Base-by-base conservation (phyloP, 768 basidiomycete species). In the Amanita pseudoporphyria region DNA sequence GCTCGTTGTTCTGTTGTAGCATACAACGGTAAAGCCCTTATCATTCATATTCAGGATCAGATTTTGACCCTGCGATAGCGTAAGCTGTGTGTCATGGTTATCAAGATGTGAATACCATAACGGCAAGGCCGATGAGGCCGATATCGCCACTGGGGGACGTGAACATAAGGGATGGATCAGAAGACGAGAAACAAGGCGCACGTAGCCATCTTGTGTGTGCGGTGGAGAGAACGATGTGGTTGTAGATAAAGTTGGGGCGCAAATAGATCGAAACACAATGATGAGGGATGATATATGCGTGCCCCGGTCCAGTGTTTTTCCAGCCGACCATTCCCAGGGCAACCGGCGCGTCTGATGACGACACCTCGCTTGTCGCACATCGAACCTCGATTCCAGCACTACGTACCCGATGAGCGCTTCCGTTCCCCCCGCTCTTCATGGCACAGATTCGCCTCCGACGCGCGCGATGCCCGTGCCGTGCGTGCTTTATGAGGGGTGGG, bases 1-100 rank as follows among this genome's bases (percentile, higher is more conserved):
- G 71, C 81, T 83, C 54, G 84, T 87, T 37, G 96, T 98, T 60
- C 96, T 87, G 78, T 99, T 99, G 73, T 87, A 99, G 10, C 90
- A 92, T 57, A 92, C 85, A 60, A 99, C 96, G 56, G 73, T 92
- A 75, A 93, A 99, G 46, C 96, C 96, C 71, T 99, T 99, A 77
- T 99, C 96, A 68, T 96, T 96, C 90, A 96, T 97, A 76, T 97
- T 96, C 60, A 97, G 74, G 67, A 96, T 94, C 64, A 96, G 68
- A 67, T 95, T 96, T 81, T 95, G 93, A 62, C 91, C 93, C 91
- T 93, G 60, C 24, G 49, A 36, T 47, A 40, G 52, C 47, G 54
- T 53, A 42, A 60, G 56, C 18, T 31, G 45, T 46, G 41, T 45
- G 36, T 47, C 53, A 57, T 49, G 37, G 45, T 56, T 51, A 55